These are phyloP conservation scores for Xylaria curta DNA, from an alignment of 495 filamentous ascomycete genomes.

Conservation along the genomic window DNA sequence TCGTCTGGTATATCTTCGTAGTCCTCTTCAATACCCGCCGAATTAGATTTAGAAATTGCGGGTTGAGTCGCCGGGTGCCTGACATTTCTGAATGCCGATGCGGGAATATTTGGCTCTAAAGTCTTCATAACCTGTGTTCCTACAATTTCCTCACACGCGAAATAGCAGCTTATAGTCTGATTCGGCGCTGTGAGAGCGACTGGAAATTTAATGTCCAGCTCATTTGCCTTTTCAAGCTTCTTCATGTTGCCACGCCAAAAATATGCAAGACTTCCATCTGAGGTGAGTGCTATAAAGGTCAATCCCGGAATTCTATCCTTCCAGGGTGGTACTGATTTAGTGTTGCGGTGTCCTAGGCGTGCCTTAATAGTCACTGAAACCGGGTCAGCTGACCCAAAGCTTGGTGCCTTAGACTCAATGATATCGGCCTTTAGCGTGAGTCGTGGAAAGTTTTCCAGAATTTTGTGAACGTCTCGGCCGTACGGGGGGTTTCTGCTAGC, in stretches of 20 bases:
- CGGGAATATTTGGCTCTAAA: conserved; percentile 67
- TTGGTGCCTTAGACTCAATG: conserved; percentile 40
- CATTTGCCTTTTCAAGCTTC: conserved; percentile 63
- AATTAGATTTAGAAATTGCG: neutral
- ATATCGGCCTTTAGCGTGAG: conserved; percentile 60
- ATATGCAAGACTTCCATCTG: conserved; percentile 74
- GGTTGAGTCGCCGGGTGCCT: conserved; percentile 17
- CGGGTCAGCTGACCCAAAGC: conserved; percentile 37
- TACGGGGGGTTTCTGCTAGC: conserved; percentile 84
- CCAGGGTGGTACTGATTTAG: conserved; percentile 65
- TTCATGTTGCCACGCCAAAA: conserved; percentile 78
- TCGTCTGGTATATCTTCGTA: conserved; percentile 42
- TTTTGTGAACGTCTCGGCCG: conserved; percentile 70
- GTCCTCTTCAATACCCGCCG: conserved; percentile 30
- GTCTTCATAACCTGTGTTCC: conserved; percentile 72
- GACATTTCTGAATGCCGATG: conserved; percentile 57
- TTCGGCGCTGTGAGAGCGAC: conserved; percentile 60
- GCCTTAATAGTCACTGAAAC: conserved; percentile 69
- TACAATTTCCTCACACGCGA: conserved; percentile 90
- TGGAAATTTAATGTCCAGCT: conserved; percentile 66
- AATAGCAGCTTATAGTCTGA: conserved; percentile 71
- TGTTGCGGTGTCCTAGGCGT: conserved; percentile 76
- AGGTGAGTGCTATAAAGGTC: conserved; percentile 77
- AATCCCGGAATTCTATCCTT: conserved; percentile 67
- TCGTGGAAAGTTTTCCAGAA: conserved; percentile 75